Evolutionary conservation across 2,329 filamentous ascomycete species (phyloP).

Genomic region (Monilinia vaccinii-corymbosi): DNA sequence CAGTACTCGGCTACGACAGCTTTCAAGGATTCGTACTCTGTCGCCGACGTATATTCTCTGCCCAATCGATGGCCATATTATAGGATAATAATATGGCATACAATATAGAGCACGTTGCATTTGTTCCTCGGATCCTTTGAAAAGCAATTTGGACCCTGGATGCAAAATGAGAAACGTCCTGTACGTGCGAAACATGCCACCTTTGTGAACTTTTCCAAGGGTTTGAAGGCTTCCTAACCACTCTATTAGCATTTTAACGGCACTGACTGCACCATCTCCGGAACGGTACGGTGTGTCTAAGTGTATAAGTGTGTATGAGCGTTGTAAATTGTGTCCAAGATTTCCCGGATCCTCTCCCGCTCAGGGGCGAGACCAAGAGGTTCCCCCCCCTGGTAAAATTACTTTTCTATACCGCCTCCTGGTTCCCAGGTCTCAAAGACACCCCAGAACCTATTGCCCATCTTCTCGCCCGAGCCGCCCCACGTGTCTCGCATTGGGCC

Average conservation of each 20-base stretch:
- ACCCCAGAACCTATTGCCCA: neutral
- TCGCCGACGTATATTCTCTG: neutral
- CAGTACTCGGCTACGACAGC: too few relatives aligned
- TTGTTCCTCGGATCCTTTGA: neutral
- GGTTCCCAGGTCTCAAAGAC: neutral
- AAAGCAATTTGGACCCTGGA: neutral
- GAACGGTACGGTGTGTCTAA: neutral
- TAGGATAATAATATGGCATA: too few relatives aligned
- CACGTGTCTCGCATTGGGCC: constrained; percentile 6
- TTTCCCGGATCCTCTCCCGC: constrained; percentile 12
- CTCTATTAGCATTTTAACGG: neutral
- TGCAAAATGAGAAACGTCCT: neutral
- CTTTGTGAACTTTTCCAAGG: neutral
- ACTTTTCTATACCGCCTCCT: constrained; percentile 1
- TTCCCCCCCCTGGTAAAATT: neutral
- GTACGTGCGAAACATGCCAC: neutral
- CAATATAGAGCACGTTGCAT: neutral
- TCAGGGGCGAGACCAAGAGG: constrained; percentile 9
- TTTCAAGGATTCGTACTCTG: neutral
- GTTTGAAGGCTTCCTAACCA: neutral
- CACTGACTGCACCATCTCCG: neutral
- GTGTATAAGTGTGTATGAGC: neutral
- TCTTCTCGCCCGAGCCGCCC: neutral
- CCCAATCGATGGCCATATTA: neutral
- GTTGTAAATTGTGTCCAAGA: neutral